Conservation (phyloP, 768 basidiomycete species). For the Mycena alexandri region DNA sequence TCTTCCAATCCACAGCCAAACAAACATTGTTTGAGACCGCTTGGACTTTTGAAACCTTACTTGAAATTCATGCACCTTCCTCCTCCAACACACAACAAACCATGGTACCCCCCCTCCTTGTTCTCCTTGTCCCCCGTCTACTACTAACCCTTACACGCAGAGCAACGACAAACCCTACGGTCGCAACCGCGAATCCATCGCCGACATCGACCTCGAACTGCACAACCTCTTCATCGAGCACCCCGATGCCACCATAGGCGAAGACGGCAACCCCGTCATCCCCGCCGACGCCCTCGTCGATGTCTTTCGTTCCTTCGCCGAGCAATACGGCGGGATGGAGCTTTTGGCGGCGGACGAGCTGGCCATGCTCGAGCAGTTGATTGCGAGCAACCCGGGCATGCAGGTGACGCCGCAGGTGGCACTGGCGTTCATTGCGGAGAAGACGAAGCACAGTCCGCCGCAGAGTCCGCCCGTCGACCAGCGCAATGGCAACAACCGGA, state of each 20-base stretch:
- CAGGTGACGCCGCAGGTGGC: conserved; percentile 78
- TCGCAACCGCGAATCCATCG: conserved; percentile 77
- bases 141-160: too few relatives aligned
- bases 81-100: too few relatives aligned
- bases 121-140: too few relatives aligned
- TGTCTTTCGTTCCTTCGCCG: conserved; percentile 73
- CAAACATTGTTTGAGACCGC: too few relatives aligned
- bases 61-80: too few relatives aligned
- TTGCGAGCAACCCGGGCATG: conserved; percentile 71
- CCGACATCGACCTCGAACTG: conserved; percentile 78
- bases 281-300: conserved; percentile 80
- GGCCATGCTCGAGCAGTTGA: conserved; percentile 66
- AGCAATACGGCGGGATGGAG: conserved; percentile 69
- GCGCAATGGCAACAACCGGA: too few relatives aligned
- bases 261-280: conserved; percentile 72
- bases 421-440: conserved; percentile 73
- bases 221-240: conserved; percentile 76
- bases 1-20: too few relatives aligned
- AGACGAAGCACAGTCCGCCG: conserved; percentile 62
- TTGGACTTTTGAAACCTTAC: too few relatives aligned
- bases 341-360: conserved; percentile 77
- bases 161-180: conserved; percentile 52
- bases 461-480: conserved; percentile 52
- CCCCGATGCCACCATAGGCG: conserved; percentile 68
- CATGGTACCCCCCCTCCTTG: too few relatives aligned